Evolutionary conservation across 768 basidiomycete genomes (phyloP).

Genomic region (Cystobasidium tubakii): DNA sequence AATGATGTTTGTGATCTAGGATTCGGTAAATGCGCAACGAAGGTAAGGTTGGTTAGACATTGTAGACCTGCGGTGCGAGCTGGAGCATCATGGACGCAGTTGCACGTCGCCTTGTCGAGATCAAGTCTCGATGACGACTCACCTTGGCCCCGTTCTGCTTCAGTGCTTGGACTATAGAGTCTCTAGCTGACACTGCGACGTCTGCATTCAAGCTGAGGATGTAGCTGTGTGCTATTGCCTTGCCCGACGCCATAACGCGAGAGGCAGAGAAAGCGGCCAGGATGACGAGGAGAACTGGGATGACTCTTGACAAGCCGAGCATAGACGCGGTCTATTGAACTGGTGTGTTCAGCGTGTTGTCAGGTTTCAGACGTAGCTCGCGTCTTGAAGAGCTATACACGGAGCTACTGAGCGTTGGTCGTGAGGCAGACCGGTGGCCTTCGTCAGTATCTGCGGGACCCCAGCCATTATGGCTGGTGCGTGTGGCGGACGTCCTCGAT

Average conservation of each 20-base stretch:
- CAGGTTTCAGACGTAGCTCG: no score
- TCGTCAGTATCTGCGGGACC: no score
- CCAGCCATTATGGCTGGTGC: background rate
- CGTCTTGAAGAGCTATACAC: no score
- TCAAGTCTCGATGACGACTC: background rate
- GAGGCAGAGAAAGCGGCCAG: background rate
- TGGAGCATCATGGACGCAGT: background rate
- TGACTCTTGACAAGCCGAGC: background rate
- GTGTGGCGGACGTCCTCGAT: background rate
- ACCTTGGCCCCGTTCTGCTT: slow-evolving; percentile 26
- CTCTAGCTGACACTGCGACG: background rate
- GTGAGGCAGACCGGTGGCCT: no score
- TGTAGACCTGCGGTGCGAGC: background rate
- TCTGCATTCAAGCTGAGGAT: slow-evolving; percentile 26
- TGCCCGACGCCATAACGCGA: background rate
- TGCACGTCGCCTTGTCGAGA: background rate
- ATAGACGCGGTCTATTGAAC: background rate
- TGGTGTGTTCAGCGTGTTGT: no score
- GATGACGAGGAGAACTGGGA: background rate
- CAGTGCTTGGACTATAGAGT: slow-evolving; percentile 20
- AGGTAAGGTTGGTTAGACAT: background rate
- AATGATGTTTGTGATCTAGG: slow-evolving; percentile 25
- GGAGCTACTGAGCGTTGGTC: no score
- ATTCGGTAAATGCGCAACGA: background rate
- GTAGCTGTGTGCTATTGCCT: slow-evolving; percentile 18